These are phyloP conservation scores for Posidonia oceanica DNA, from an alignment of 116 monocot species.

Conservation along the genomic window DNA sequence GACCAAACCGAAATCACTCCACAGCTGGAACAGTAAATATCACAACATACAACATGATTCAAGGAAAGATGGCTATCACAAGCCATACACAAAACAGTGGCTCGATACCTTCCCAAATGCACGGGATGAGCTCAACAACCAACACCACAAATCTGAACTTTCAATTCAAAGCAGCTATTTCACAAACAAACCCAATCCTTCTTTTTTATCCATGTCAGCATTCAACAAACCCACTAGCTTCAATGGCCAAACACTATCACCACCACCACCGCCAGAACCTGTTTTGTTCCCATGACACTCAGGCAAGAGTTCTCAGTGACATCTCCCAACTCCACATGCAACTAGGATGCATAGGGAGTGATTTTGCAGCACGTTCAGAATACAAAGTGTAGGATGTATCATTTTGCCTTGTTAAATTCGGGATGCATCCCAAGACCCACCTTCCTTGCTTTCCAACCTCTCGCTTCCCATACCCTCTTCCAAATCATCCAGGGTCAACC, in stretches of 20 bases:
- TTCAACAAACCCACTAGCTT: neutral
- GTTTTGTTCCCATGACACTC: conserved; percentile 4
- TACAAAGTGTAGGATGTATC: neutral
- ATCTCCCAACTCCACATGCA: conserved; percentile 17
- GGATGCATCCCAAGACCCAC: conserved; percentile 14
- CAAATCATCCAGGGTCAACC: conserved; percentile 20
- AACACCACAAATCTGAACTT: no score
- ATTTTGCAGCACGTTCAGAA: neutral
- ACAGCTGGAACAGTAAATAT: neutral
- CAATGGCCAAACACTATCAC: neutral
- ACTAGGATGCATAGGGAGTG: neutral
- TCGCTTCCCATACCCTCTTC: conserved; percentile 26
- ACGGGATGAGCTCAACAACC: no score
- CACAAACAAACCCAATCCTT: no score
- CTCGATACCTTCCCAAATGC: no score
- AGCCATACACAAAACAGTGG: no score
- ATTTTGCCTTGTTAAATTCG: neutral
- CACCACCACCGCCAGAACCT: neutral
- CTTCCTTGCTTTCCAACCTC: conserved; percentile 33
- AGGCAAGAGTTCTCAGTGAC: neutral
- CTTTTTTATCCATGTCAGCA: no score
- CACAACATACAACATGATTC: no score
- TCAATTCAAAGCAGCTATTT: no score
- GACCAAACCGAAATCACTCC: neutral
- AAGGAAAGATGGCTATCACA: no score